A percentile compares a stretch with the other conserved stretches of the same genome.
These are phyloP conservation scores for Cladosporium phlei DNA, from an alignment of 2,329 filamentous ascomycete genomes.

Conservation along the genomic window DNA sequence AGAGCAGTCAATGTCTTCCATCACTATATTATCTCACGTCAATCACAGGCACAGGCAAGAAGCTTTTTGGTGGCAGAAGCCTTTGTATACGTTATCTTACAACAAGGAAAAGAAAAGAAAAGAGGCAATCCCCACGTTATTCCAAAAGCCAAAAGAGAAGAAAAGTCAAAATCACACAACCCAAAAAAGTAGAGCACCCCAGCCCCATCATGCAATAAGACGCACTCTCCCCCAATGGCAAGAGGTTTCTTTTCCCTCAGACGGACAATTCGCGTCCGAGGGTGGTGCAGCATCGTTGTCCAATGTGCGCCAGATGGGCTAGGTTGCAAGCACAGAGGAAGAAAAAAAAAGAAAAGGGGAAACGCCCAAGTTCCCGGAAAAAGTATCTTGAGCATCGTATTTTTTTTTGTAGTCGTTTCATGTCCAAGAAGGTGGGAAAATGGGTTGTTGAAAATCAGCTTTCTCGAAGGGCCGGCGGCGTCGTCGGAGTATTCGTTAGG, in stretches of 20 bases:
- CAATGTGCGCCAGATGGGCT: neutral
- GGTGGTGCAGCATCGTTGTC: neutral
- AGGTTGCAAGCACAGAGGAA: neutral
- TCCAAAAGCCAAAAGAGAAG: too few species aligned
- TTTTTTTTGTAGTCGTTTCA: slow-evolving; percentile 7
- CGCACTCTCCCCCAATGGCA: neutral
- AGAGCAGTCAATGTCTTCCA: too few species aligned
- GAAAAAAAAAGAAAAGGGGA: neutral
- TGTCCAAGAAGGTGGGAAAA: neutral
- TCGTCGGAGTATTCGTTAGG: neutral
- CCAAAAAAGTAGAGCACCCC: neutral
- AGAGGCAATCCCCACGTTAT: neutral
- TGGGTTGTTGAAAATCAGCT: neutral
- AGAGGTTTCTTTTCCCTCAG: too few species aligned
- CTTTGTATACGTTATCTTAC: slow-evolving; percentile 14
- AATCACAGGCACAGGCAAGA: neutral
- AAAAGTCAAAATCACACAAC: neutral
- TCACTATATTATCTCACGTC: too few species aligned
- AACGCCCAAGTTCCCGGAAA: neutral
- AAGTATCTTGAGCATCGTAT: slow-evolving; percentile 1
- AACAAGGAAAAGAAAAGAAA: slow-evolving; percentile 3
- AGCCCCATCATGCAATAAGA: neutral
- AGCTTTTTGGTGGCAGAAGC: slow-evolving; percentile 9
- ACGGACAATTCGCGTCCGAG: too few species aligned
- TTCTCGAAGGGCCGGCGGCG: neutral